phyloP scores from a whole-genome alignment of 495 filamentous ascomycete genomes.

The Bryoglossum gracile region DNA sequence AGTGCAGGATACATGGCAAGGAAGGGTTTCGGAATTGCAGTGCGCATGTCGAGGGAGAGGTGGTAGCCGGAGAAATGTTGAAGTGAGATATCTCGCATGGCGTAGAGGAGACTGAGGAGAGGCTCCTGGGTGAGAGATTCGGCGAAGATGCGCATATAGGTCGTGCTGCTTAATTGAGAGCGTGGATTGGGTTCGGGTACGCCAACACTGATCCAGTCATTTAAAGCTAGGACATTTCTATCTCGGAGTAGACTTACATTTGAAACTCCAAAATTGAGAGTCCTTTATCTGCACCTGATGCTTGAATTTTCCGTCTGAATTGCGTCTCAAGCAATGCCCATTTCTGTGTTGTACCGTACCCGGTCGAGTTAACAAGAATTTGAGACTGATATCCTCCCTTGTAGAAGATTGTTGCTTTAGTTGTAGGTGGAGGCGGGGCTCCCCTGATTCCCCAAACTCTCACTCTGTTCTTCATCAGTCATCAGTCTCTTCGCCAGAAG shows the following conservation, averaged over 20 bases:
- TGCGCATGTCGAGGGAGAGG: neutral
- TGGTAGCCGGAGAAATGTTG: slow-evolving; percentile 1
- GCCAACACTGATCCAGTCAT: neutral
- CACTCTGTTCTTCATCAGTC: neutral
- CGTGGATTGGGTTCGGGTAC: neutral
- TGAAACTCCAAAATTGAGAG: neutral
- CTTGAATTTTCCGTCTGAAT: neutral
- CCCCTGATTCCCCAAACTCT: neutral
- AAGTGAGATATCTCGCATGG: neutral
- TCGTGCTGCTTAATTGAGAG: neutral
- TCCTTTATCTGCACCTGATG: neutral
- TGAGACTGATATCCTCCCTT: slow-evolving; percentile 7
- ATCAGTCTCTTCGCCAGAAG: neutral
- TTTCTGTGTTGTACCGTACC: neutral
- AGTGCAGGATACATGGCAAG: neutral
- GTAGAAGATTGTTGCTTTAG: neutral
- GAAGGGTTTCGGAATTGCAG: slow-evolving; percentile 1
- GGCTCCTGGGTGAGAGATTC: neutral
- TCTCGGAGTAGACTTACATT: neutral
- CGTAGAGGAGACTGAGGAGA: neutral
- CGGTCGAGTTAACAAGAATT: neutral
- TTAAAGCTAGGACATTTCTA: neutral
- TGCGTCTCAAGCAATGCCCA: neutral
- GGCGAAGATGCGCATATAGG: neutral
- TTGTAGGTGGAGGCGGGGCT: slow-evolving; percentile 28